A percentile compares a stretch with the other conserved stretches of the same genome.
These are phyloP conservation scores for Leucosporidium scottii DNA, from an alignment of 768 basidiomycete genomes.

Conservation along the genomic window DNA sequence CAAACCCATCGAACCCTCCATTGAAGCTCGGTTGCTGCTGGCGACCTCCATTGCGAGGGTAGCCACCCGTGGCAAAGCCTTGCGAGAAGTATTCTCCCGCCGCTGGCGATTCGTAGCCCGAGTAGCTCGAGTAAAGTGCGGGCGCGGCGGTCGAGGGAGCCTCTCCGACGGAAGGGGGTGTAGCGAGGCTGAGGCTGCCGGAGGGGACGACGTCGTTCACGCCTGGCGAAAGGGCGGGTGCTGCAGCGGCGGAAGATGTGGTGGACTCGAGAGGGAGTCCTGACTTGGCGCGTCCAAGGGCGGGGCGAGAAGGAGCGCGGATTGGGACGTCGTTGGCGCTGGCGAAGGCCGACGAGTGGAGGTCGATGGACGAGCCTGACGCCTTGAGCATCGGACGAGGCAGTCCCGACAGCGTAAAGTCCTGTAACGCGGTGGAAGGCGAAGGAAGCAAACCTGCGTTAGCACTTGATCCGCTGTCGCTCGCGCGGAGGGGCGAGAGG, in stretches of 20 bases:
- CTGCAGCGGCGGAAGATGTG: not conserved
- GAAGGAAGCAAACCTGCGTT: not conserved
- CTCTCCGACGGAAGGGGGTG: not conserved
- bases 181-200: slow-evolving; percentile 19
- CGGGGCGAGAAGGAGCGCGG: slow-evolving; percentile 6
- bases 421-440: not conserved
- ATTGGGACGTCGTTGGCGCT: slow-evolving; percentile 7
- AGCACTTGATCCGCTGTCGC: not conserved
- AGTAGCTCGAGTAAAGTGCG: not conserved
- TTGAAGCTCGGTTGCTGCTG: not conserved
- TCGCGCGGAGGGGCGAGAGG: not conserved
- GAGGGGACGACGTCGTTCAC: slow-evolving; percentile 16
- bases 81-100: not conserved
- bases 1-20: not conserved
- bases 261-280: not conserved
- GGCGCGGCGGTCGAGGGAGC: not conserved
- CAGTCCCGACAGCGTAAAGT: slow-evolving; percentile 15
- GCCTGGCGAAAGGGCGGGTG: not conserved
- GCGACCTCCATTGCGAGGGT: too few relatives aligned
- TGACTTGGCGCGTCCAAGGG: not conserved
- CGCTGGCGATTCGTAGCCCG: not conserved
- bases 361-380: slow-evolving; percentile 12
- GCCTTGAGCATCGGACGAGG: slow-evolving; percentile 13
- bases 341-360: slow-evolving; percentile 19
- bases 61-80: not conserved